phyloP scores from a whole-genome alignment of 768 basidiomycete genomes.

The Hygrophorus pudorinus region DNA sequence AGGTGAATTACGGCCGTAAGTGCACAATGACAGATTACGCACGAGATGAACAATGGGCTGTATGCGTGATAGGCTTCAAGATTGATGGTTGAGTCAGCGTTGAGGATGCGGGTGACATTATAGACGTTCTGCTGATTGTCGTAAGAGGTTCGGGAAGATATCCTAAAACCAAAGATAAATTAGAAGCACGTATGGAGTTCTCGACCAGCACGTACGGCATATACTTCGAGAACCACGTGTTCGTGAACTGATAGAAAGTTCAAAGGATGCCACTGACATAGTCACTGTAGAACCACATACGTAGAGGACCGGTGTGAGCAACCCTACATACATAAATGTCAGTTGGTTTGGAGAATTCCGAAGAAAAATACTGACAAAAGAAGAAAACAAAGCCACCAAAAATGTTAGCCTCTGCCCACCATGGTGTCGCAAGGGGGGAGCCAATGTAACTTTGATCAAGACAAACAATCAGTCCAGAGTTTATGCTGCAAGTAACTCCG shows the following conservation, averaged over 20 bases:
- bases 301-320: conserved; percentile 45
- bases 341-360: too few relatives aligned
- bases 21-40: conserved; percentile 11
- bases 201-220: conserved; percentile 25
- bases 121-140: conserved; percentile 52
- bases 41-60: conserved; percentile 55
- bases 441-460: conserved; percentile 28
- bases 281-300: too few relatives aligned
- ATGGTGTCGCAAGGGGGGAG: conserved; percentile 51
- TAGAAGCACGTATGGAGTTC: too few relatives aligned
- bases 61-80: conserved; percentile 43
- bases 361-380: conserved; percentile 6
- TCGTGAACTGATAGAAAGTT: conserved; percentile 36
- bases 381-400: conserved; percentile 11
- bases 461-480: too few relatives aligned
- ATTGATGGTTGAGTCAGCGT: conserved; percentile 44
- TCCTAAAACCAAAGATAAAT: conserved; percentile 11
- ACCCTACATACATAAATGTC: conserved; percentile 15
- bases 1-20: too few relatives aligned
- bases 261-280: too few relatives aligned
- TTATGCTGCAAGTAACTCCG: too few relatives aligned
- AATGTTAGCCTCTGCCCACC: conserved; percentile 52
- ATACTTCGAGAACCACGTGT: conserved; percentile 47
- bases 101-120: conserved; percentile 49
- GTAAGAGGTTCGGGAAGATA: conserved; percentile 54